Percentiles rank a stretch among this genome's conserved stretches.
Evolutionary conservation across 1,284 basidiomycete genomes (phyloP).

Genomic region (Coniferiporia weirii): DNA sequence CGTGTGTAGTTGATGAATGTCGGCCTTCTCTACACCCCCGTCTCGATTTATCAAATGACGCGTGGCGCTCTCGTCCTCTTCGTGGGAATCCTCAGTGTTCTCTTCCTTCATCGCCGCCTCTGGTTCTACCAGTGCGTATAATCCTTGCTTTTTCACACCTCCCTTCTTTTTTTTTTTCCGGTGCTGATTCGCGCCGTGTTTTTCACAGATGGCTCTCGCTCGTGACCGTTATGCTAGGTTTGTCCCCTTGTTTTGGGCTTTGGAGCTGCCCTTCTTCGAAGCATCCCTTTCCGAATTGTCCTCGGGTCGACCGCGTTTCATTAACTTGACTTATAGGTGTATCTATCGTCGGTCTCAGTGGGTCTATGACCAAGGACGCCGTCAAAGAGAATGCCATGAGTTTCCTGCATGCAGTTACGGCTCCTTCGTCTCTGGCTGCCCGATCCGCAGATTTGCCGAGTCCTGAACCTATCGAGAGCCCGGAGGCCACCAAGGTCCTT

Average conservation of each 20-base stretch:
- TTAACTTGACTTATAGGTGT: slow-evolving; percentile 52
- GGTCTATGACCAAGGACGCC: slow-evolving; percentile 78
- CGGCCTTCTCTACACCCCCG: slow-evolving; percentile 91
- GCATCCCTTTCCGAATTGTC: not conserved
- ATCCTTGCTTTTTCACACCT: no score
- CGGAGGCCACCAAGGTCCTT: slow-evolving; percentile 59
- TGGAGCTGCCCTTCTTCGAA: not conserved
- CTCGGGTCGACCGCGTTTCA: slow-evolving; percentile 18
- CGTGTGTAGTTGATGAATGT: slow-evolving; percentile 81
- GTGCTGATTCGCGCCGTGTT: slow-evolving; percentile 15
- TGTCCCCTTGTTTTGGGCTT: not conserved
- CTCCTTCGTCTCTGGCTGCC: slow-evolving; percentile 21
- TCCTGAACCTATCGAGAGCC: slow-evolving; percentile 44
- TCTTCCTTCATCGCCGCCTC: slow-evolving; percentile 82
- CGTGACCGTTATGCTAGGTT: slow-evolving; percentile 70
- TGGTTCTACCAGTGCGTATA: slow-evolving; percentile 70
- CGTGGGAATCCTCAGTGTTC: slow-evolving; percentile 88
- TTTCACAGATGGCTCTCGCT: slow-evolving; percentile 80
- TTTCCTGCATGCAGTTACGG: slow-evolving; percentile 23
- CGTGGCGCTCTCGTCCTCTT: slow-evolving; percentile 95
- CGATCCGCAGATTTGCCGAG: slow-evolving; percentile 22
- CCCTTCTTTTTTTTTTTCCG: slow-evolving; percentile 19
- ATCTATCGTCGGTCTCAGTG: slow-evolving; percentile 86
- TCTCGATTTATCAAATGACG: slow-evolving; percentile 98
- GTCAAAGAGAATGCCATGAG: slow-evolving; percentile 38